These are phyloP conservation scores for Juglanconis oblonga DNA, from an alignment of 2,329 filamentous ascomycete species.

Conservation along the genomic window DNA sequence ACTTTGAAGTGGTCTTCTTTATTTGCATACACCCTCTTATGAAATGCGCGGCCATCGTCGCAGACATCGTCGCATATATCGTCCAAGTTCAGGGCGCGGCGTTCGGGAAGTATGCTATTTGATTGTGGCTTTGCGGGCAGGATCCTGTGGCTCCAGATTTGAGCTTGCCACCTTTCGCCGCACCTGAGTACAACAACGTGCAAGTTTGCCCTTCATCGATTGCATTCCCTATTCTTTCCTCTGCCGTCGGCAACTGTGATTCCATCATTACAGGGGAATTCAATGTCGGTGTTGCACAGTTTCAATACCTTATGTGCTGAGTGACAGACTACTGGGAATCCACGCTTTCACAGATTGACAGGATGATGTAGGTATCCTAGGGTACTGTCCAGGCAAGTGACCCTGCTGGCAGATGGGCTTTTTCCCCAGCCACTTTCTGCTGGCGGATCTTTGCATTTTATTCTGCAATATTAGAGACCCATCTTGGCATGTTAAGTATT, in stretches of 20 bases:
- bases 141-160: too few species aligned
- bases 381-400: neutral
- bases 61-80: too few species aligned
- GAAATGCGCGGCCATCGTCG: too few species aligned
- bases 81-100: too few species aligned
- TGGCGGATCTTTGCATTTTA: neutral
- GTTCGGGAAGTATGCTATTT: too few species aligned
- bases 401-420: neutral
- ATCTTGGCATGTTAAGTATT: neutral
- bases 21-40: neutral
- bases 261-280: neutral
- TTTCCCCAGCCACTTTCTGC: neutral
- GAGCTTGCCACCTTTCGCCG: too few species aligned
- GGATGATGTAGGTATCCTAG: neutral
- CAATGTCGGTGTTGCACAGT: neutral
- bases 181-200: neutral
- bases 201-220: neutral
- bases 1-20: neutral
- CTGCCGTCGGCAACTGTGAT: too few species aligned
- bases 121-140: too few species aligned
- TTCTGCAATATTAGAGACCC: neutral
- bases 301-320: neutral
- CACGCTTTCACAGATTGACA: neutral
- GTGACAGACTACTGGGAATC: neutral
- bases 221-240: neutral